Conservation (phyloP, 2,329 filamentous ascomycete genomes). For the Paramyrothecium sp. region DNA sequence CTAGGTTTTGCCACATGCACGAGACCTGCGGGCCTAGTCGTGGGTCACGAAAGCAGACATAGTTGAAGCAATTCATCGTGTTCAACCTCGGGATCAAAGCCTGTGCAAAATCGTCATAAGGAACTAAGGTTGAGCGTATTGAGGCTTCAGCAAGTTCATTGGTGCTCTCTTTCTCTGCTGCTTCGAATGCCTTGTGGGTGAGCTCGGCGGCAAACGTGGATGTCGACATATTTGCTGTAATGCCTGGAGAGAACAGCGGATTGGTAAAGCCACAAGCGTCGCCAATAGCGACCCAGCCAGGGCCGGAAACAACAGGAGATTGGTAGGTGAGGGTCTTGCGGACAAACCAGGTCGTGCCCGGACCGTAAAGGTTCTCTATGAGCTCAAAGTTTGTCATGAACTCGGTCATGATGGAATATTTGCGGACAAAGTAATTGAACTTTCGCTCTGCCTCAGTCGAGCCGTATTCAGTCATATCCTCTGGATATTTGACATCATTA, state of each 20-base stretch:
- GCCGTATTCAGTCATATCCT: slow-evolving; percentile 2
- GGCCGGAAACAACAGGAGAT: slow-evolving; percentile 4
- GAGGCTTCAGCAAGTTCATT: not conserved
- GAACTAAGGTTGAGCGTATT: slow-evolving; percentile 1
- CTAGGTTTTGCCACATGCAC: not conserved
- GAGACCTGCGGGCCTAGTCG: not conserved
- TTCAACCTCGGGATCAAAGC: not conserved
- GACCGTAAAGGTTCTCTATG: slow-evolving; percentile 3
- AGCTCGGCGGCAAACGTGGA: slow-evolving; percentile 4
- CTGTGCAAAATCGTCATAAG: slow-evolving; percentile 2
- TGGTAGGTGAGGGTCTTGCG: slow-evolving; percentile 5
- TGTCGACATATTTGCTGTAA: slow-evolving; percentile 2
- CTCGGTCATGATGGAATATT: slow-evolving; percentile 1
- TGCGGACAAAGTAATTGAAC: slow-evolving; percentile 3
- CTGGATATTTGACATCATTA: slow-evolving; percentile 2
- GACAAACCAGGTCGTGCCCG: slow-evolving; percentile 4
- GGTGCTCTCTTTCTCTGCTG: not conserved
- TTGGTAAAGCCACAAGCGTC: slow-evolving; percentile 4
- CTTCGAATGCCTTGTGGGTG: slow-evolving; percentile 1
- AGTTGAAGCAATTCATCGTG: slow-evolving; percentile 4
- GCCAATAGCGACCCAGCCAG: slow-evolving; percentile 3
- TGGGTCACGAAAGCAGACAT: slow-evolving; percentile 1
- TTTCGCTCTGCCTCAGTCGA: slow-evolving; percentile 2
- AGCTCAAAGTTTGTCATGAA: slow-evolving; percentile 4
- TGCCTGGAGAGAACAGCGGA: slow-evolving; percentile 1